Evolutionary conservation across 371 early-diverging fungal species (phyloP).

Genomic region (Mortierella sp.): DNA sequence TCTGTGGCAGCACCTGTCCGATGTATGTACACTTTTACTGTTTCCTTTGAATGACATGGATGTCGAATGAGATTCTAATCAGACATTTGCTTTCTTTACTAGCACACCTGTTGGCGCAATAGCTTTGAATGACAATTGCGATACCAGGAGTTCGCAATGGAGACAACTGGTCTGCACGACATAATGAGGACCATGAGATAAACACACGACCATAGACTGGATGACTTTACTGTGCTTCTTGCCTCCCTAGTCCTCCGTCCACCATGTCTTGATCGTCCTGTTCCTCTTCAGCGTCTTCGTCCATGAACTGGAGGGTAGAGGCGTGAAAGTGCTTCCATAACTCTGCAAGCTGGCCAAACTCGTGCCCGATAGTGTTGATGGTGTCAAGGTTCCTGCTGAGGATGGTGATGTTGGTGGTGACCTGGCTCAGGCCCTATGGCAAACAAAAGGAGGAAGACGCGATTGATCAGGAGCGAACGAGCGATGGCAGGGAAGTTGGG

Average conservation of each 20-base stretch:
- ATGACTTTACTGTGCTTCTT: constrained; percentile 3
- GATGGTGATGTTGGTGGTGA: constrained; percentile 58
- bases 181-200: neutral
- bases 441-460: neutral
- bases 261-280: too few species aligned
- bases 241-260: too few species aligned
- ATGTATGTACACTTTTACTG: constrained; percentile 61
- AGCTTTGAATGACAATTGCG: too few species aligned
- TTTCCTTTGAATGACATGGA: too few species aligned
- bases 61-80: too few species aligned
- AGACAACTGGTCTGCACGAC: too few species aligned
- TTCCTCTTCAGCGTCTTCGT: constrained; percentile 16
- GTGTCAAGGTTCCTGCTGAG: constrained; percentile 66
- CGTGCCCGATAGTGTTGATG: constrained; percentile 63
- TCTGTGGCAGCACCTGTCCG: constrained; percentile 89
- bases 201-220: too few species aligned
- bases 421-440: constrained; percentile 58
- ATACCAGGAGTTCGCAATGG: too few species aligned
- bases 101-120: too few species aligned
- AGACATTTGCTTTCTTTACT: too few species aligned
- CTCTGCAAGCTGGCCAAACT: constrained; percentile 61
- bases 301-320: constrained; percentile 22
- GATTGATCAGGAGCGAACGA: neutral
- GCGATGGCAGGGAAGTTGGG: neutral
- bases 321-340: constrained; percentile 63